Evolutionary conservation across 805 yeast genomes (phyloP), one percentile per base, ranked within the genome.

Genomic region (Zygosaccharomyces lentus): DNA sequence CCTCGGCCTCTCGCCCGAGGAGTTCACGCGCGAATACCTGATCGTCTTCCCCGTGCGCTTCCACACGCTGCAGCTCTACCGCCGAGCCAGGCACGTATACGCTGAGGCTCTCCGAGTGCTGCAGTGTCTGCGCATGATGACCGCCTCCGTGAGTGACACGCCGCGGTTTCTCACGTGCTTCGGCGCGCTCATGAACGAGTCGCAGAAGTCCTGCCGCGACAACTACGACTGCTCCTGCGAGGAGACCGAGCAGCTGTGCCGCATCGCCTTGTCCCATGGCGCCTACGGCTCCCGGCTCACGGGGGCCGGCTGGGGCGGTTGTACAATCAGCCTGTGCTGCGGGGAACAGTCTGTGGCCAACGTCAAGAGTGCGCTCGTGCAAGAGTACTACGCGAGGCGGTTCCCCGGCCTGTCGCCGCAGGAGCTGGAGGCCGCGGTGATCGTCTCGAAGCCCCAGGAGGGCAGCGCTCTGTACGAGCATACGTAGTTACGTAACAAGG

Each of bases 271-370:
- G 34, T 58, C 52, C 1, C 71, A 75, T 49, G 89, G 88, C 3
- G 70, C 86, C 1, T 70, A 64, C 48, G 89, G 89, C 13, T 78
- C 86, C 1, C 71, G 90, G 45, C 73, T 81, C n/a, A 82, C 89
- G 8, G 90, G 89, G 23, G 89, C 90, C 15, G 90, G 90, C 3
- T 83, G 81, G 74, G 89, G 89, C 27, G 89, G 89, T 5, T 78
- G 82, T 25, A 72, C 84, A 0, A 84, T 83, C n/a, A 86, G 82
- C 58, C 64, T 83, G 46, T 77, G 82, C 9, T 56, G 64, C 4
- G 54, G 53, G 12, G 48, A 47, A 6, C 46, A 48, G 4, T 51
- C 55, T 23, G 58, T 59, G 9, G 56, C 50, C 26, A 66, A 75
- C 2, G 65, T 67, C 4, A 70, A 71, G 48, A 72, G 68, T 48